phyloP scores from a whole-genome alignment of 2,329 filamentous ascomycete genomes.

The Pestalotiopsis sp. region DNA sequence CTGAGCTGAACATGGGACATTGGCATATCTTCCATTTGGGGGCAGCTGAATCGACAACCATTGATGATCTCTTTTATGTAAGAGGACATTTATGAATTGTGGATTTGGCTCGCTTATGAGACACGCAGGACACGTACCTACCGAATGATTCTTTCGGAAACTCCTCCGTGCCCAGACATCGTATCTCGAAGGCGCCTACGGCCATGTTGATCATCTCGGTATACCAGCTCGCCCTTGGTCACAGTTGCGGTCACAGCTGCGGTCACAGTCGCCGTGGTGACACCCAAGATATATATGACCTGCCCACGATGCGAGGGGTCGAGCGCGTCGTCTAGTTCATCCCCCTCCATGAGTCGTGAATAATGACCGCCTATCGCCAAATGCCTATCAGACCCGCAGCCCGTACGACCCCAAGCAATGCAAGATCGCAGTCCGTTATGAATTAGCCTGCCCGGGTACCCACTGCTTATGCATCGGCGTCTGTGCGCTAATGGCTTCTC shows the following conservation, averaged over 20 bases:
- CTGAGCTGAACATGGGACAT: not conserved
- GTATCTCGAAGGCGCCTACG: not conserved
- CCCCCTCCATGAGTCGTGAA: slow-evolving; percentile 3
- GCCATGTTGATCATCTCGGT: not conserved
- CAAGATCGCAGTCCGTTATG: slow-evolving; percentile 4
- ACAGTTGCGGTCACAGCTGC: not conserved
- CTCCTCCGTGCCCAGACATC: not conserved
- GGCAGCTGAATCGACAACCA: not conserved
- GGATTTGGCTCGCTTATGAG: not conserved
- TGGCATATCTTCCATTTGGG: not conserved
- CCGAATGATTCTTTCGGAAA: not conserved
- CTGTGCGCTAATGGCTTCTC: slow-evolving; percentile 20
- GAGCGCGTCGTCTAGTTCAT: not conserved
- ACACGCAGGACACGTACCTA: not conserved
- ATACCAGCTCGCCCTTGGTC: not conserved
- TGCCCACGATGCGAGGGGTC: not conserved
- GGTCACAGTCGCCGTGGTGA: not conserved
- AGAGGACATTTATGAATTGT: not conserved
- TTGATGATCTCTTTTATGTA: not conserved
- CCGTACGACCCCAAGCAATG: slow-evolving; percentile 8
- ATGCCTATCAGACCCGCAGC: slow-evolving; percentile 9
- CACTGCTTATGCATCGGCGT: slow-evolving; percentile 22
- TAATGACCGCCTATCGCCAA: not conserved
- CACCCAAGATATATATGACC: not conserved
- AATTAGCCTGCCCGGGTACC: slow-evolving; percentile 27